phyloP scores from a whole-genome alignment of 2,329 filamentous ascomycete genomes.

The Colletotrichum tropicale region DNA sequence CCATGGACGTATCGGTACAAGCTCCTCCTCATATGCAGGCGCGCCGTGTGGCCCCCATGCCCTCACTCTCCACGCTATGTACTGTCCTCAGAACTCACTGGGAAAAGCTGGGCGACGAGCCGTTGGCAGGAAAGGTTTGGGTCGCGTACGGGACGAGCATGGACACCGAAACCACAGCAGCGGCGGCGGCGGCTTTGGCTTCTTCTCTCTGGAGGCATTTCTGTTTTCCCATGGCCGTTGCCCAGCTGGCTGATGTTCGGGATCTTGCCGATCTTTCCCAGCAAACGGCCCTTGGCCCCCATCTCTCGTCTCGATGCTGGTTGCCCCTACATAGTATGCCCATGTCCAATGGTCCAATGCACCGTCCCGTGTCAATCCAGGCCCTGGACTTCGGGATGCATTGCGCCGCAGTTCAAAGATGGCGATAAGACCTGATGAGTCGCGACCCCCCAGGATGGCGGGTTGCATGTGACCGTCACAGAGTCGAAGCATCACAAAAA shows the following conservation, averaged over 20 bases:
- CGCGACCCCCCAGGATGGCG: background rate
- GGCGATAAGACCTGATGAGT: background rate
- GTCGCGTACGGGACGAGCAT: background rate
- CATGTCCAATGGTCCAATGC: background rate
- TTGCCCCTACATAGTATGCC: background rate
- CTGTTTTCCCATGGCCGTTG: background rate
- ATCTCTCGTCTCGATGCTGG: background rate
- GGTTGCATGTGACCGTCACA: background rate
- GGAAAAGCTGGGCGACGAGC: background rate
- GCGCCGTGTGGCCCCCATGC: background rate
- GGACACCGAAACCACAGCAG: background rate
- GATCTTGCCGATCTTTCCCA: background rate
- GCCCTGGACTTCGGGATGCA: background rate
- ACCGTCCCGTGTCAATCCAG: background rate
- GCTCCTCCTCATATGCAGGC: background rate
- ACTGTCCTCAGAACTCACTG: background rate
- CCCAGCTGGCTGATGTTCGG: background rate
- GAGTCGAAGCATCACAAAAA: background rate
- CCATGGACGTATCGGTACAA: background rate
- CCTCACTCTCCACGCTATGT: background rate
- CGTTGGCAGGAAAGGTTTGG: background rate
- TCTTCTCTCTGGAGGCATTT: conserved; percentile 10
- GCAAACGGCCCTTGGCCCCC: background rate
- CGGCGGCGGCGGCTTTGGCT: conserved; percentile 6
- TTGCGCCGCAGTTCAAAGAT: conserved; percentile 1